Evolutionary conservation across 2,329 filamentous ascomycete species (phyloP).

Genomic region (Plenodomus tracheiphilus): DNA sequence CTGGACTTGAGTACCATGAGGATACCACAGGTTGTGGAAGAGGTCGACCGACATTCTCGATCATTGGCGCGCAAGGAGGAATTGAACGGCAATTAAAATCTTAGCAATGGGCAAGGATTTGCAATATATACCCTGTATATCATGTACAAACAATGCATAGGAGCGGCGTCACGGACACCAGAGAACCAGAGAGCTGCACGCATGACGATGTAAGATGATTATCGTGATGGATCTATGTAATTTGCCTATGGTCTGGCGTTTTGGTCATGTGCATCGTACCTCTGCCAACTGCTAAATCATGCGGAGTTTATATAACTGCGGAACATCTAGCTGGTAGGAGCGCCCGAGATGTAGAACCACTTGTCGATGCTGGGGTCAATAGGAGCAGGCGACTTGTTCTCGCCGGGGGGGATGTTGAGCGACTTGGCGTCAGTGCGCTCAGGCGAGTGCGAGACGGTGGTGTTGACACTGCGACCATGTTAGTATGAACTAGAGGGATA

Average conservation of each 20-base stretch:
- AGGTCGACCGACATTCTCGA: slow-evolving; percentile 88
- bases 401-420: slow-evolving; percentile 75
- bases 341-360: slow-evolving; percentile 99
- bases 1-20: slow-evolving; percentile 79
- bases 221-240: slow-evolving; percentile 24
- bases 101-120: background rate
- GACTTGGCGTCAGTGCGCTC: slow-evolving; percentile 70
- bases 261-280: slow-evolving; percentile 7
- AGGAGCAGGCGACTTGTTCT: slow-evolving; percentile 81
- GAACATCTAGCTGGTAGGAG: slow-evolving; percentile 43
- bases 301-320: background rate
- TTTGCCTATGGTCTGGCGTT: slow-evolving; percentile 12
- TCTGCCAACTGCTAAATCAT: slow-evolving; percentile 1
- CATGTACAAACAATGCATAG: slow-evolving; percentile 17
- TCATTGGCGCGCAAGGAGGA: slow-evolving; percentile 81
- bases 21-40: slow-evolving; percentile 83
- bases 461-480: slow-evolving; percentile 69
- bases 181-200: background rate
- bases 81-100: slow-evolving; percentile 55
- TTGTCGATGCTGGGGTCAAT: slow-evolving; percentile 98
- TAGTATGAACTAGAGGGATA: slow-evolving; percentile 13
- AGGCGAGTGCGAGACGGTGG: slow-evolving; percentile 72
- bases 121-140: slow-evolving; percentile 17
- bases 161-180: slow-evolving; percentile 28
- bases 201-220: slow-evolving; percentile 4